Conservation (phyloP, 345 rosid species). For the Dipteronia dyeriana region DNA sequence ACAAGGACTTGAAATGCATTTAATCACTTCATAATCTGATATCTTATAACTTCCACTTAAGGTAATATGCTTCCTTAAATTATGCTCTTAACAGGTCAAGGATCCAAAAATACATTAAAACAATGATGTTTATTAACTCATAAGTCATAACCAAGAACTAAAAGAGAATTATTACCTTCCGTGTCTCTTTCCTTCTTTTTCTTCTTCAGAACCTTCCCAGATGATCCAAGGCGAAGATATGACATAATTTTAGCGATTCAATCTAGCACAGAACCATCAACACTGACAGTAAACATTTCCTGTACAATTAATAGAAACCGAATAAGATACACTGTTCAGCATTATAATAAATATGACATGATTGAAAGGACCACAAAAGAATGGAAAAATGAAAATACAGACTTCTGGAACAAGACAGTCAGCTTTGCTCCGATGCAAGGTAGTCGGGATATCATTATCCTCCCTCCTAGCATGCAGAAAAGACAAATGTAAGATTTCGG, state of each 20-base stretch:
- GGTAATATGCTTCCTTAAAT: neutral
- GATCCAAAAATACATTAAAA: neutral
- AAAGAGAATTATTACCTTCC: conserved; percentile 49
- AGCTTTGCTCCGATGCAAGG: conserved; percentile 93
- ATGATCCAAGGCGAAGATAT: conserved; percentile 97
- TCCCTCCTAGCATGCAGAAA: conserved; percentile 54
- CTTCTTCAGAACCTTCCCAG: conserved; percentile 99
- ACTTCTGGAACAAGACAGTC: conserved; percentile 97
- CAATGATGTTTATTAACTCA: neutral
- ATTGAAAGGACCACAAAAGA: neutral
- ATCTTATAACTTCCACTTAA: neutral
- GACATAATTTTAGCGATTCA: conserved; percentile 94
- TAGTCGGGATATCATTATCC: conserved; percentile 97
- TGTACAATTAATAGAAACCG: conserved; percentile 28
- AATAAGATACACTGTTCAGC: too few species aligned
- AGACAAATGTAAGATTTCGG: conserved; percentile 11
- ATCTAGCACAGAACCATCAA: conserved; percentile 97
- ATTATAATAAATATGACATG: conserved; percentile 18
- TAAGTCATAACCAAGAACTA: neutral
- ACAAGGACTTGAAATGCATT: conserved; percentile 4
- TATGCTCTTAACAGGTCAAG: neutral
- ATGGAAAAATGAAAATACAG: conserved; percentile 16
- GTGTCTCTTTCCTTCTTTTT: conserved; percentile 91
- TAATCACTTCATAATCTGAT: neutral
- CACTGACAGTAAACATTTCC: conserved; percentile 94